phyloP scores from a whole-genome alignment of 2,329 filamentous ascomycete species.

The Alternaria consortialis region DNA sequence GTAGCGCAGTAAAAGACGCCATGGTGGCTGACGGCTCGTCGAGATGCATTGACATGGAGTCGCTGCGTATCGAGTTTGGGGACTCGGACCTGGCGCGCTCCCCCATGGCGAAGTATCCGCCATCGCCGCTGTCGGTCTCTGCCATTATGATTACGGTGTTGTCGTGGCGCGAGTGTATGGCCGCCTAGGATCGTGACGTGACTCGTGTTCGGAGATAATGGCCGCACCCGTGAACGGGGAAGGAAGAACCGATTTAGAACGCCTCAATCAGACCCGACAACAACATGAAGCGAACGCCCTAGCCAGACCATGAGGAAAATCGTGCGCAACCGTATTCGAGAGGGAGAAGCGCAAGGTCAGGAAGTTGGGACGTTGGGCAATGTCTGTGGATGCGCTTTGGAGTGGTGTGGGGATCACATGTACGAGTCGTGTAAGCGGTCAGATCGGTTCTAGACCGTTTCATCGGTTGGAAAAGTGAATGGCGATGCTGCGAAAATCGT shows the following conservation, averaged over 20 bases:
- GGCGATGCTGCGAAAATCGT: background rate
- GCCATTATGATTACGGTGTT: constrained; percentile 28
- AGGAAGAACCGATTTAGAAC: constrained; percentile 1
- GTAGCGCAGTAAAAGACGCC: constrained; percentile 63
- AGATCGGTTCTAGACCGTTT: constrained; percentile 33
- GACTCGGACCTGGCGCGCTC: constrained; percentile 32
- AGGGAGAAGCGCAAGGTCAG: constrained; percentile 2
- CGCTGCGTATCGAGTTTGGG: constrained; percentile 45
- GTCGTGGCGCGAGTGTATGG: constrained; percentile 6
- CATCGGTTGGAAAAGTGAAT: background rate
- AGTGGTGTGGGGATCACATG: constrained; percentile 19
- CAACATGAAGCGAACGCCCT: constrained; percentile 6
- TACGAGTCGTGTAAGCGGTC: constrained; percentile 20
- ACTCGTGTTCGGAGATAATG: background rate
- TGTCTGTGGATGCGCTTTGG: constrained; percentile 21
- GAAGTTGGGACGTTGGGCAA: constrained; percentile 12
- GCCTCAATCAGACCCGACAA: constrained; percentile 8
- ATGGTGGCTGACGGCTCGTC: constrained; percentile 40
- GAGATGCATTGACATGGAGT: constrained; percentile 42
- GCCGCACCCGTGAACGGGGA: constrained; percentile 1
- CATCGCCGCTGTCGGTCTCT: constrained; percentile 27
- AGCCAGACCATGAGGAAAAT: constrained; percentile 4
- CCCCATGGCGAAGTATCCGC: constrained; percentile 43
- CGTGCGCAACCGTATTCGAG: constrained; percentile 1
- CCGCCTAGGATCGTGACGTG: background rate